A percentile compares a stretch with the other conserved stretches of the same genome.
phyloP scores from a whole-genome alignment of 2,329 filamentous ascomycete genomes.

The Botrytis squamosa region DNA sequence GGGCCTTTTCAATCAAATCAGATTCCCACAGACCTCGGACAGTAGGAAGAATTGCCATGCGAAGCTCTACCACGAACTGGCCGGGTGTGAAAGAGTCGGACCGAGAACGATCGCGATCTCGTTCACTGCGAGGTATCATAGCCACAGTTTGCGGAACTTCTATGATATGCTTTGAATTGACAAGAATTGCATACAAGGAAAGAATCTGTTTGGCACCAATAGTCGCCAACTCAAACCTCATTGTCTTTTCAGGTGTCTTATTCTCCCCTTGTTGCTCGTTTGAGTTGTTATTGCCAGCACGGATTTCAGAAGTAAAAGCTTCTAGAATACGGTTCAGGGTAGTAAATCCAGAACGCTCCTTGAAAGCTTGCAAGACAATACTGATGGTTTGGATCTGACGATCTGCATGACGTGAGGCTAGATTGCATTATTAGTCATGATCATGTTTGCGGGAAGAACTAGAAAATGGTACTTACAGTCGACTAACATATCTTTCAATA shows the following conservation, averaged over 20 bases:
- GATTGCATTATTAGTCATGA: conserved; percentile 5
- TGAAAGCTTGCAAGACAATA: conserved; percentile 82
- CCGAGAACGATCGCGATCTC: conserved; percentile 54
- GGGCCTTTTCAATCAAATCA: conserved; percentile 75
- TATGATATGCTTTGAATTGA: conserved; percentile 74
- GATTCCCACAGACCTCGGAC: conserved; percentile 83
- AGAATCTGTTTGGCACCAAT: conserved; percentile 78
- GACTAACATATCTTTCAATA: conserved; percentile 74
- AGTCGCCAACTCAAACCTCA: conserved; percentile 46
- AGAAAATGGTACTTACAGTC: conserved; percentile 51
- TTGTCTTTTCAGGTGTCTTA: conserved; percentile 35
- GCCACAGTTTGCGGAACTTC: conserved; percentile 67
- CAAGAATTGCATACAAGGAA: conserved; percentile 73
- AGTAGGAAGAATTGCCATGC: conserved; percentile 74
- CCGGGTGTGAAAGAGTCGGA: conserved; percentile 62
- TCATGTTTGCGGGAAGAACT: conserved; percentile 17
- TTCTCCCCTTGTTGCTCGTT: conserved; percentile 36
- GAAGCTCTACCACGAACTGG: conserved; percentile 84
- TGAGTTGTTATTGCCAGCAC: conserved; percentile 36
- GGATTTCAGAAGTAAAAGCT: conserved; percentile 61
- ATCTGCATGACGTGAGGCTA: conserved; percentile 35
- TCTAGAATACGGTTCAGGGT: conserved; percentile 70
- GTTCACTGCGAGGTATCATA: conserved; percentile 52
- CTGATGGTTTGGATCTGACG: conserved; percentile 57
- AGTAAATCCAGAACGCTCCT: conserved; percentile 73